These are phyloP conservation scores for Phytophthora kernoviae DNA, from an alignment of 352 stramenopile genomes.

Conservation along the genomic window DNA sequence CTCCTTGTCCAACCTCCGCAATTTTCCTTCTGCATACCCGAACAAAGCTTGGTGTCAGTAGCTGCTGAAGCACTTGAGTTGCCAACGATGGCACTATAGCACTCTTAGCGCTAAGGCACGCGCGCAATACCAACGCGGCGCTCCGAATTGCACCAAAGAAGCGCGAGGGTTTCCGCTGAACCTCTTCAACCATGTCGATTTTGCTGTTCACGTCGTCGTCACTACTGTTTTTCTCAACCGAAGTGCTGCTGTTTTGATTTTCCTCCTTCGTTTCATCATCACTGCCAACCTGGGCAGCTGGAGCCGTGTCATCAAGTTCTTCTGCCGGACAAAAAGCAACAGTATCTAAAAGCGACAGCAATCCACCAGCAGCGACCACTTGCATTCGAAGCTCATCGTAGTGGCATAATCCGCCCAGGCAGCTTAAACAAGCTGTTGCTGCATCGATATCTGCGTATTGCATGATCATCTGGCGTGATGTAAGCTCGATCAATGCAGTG, in stretches of 20 bases:
- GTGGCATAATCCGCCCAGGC: slow-evolving; percentile 65
- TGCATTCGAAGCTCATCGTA: slow-evolving; percentile 56
- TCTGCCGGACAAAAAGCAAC: slow-evolving; percentile 68
- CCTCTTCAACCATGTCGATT: slow-evolving; percentile 10
- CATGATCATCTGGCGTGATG: slow-evolving; percentile 62
- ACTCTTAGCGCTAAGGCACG: slow-evolving; percentile 55
- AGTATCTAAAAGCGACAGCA: slow-evolving; percentile 72
- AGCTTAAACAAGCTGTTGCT: slow-evolving; percentile 62
- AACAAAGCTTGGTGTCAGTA: slow-evolving; percentile 81
- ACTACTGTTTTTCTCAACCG: neutral
- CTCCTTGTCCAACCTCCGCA: neutral
- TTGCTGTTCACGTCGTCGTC: no score
- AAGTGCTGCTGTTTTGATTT: neutral
- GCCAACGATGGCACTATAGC: slow-evolving; percentile 16
- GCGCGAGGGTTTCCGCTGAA: slow-evolving; percentile 38
- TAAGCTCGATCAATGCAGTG: slow-evolving; percentile 61
- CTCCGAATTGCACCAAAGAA: slow-evolving; percentile 62
- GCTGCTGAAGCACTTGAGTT: slow-evolving; percentile 73
- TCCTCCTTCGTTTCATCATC: slow-evolving; percentile 15
- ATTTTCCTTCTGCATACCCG: slow-evolving; percentile 38
- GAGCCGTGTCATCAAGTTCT: slow-evolving; percentile 25
- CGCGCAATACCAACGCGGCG: slow-evolving; percentile 60
- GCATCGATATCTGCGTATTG: slow-evolving; percentile 62
- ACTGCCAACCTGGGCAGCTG: slow-evolving; percentile 19
- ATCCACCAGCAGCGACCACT: slow-evolving; percentile 64